Conservation (phyloP, 2,329 filamentous ascomycete genomes). For the Aplosporella prunicola region DNA sequence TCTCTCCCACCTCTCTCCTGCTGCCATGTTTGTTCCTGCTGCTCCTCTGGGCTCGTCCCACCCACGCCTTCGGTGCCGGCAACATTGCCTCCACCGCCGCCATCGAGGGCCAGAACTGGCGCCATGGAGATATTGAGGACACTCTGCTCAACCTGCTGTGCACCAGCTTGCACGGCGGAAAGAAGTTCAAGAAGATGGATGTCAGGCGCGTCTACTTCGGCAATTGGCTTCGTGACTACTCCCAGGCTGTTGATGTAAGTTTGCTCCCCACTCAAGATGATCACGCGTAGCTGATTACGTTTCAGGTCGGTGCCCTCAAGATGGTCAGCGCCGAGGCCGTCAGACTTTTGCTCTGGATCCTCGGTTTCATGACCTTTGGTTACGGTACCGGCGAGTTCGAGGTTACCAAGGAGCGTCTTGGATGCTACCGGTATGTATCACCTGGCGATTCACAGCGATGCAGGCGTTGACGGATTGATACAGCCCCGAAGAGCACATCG, state of each 20-base stretch:
- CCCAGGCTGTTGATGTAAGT: constrained; percentile 71
- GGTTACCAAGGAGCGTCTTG: constrained; percentile 67
- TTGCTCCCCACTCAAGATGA: neutral
- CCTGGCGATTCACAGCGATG: no score
- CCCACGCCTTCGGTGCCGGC: constrained; percentile 74
- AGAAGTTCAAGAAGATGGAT: constrained; percentile 82
- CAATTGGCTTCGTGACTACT: constrained; percentile 92
- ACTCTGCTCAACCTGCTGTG: constrained; percentile 63
- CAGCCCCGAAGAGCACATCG: constrained; percentile 68
- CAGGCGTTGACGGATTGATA: neutral
- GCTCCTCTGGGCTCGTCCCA: constrained; percentile 56
- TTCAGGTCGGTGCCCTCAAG: constrained; percentile 68
- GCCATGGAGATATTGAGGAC: constrained; percentile 73
- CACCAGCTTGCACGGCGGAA: constrained; percentile 40
- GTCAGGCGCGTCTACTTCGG: constrained; percentile 91
- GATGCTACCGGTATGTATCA: constrained; percentile 54
- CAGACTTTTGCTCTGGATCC: constrained; percentile 75
- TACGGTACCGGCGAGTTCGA: constrained; percentile 79
- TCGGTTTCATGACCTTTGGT: constrained; percentile 84
- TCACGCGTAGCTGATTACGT: neutral
- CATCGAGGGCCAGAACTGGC: constrained; percentile 72
- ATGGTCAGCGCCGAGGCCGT: constrained; percentile 85
- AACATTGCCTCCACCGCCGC: constrained; percentile 76
- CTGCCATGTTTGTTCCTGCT: constrained; percentile 38
- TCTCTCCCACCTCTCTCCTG: constrained; percentile 25